phyloP scores from a whole-genome alignment of 164 flowering plant genomes.

The Chimonanthus praecox region DNA sequence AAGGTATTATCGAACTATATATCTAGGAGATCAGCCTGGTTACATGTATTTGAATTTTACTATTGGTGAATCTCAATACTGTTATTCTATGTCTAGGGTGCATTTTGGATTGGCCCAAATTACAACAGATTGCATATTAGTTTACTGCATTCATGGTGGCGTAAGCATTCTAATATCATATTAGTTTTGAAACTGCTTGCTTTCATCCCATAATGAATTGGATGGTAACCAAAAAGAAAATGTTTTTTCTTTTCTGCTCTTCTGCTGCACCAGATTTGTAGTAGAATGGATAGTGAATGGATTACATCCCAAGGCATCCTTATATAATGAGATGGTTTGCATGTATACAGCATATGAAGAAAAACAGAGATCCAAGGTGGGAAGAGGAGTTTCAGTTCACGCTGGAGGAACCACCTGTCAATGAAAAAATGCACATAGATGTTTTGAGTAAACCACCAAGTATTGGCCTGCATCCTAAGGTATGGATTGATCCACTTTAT shows the following conservation, averaged over 20 bases:
- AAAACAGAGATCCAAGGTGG: slow-evolving; percentile 87
- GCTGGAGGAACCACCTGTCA: slow-evolving; percentile 63
- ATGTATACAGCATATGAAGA: slow-evolving; percentile 54
- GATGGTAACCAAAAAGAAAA: background rate
- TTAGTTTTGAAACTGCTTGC: background rate
- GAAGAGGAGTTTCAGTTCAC: slow-evolving; percentile 69
- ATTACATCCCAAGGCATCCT: background rate
- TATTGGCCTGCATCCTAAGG: slow-evolving; percentile 82
- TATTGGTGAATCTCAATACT: background rate
- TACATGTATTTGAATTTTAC: background rate
- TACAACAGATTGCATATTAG: background rate
- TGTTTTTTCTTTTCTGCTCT: background rate
- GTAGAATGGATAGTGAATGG: background rate
- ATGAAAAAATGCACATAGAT: slow-evolving; percentile 67
- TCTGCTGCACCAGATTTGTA: background rate
- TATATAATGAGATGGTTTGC: background rate
- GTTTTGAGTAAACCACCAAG: slow-evolving; percentile 61
- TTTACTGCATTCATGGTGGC: background rate
- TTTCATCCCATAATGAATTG: background rate
- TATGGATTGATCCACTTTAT: slow-evolving; percentile 12
- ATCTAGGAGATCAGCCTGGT: background rate
- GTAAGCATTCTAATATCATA: too few relatives aligned
- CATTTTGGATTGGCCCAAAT: background rate
- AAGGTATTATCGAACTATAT: slow-evolving; percentile 42
- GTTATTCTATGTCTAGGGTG: background rate